phyloP scores from a whole-genome alignment of 148 eudicot species.

The Cornus suecica region DNA sequence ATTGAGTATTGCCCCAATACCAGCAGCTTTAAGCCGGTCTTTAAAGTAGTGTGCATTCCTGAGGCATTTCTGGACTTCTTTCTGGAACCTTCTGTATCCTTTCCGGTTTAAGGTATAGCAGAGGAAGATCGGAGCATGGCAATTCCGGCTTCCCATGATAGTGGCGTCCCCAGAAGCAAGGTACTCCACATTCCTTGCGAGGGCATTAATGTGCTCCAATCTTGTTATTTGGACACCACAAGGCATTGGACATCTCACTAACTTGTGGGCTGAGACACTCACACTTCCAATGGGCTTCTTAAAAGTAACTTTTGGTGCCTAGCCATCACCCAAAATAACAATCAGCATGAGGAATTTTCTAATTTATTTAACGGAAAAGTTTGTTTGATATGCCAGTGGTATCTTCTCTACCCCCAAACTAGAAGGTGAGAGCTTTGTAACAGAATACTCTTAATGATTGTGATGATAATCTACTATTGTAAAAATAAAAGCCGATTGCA shows the following conservation, averaged over 20 bases:
- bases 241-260: slow-evolving; percentile 74
- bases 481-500: not conserved
- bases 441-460: not conserved
- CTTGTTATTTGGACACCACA: slow-evolving; percentile 69
- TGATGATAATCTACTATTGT: not conserved
- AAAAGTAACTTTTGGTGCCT: slow-evolving; percentile 72
- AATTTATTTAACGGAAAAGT: not conserved
- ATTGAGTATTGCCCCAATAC: slow-evolving; percentile 82
- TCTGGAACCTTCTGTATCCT: slow-evolving; percentile 83
- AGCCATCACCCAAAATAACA: slow-evolving; percentile 15
- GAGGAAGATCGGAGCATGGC: slow-evolving; percentile 83
- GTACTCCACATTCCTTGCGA: slow-evolving; percentile 76
- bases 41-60: slow-evolving; percentile 81
- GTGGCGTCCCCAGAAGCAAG: slow-evolving; percentile 83
- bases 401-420: not conserved
- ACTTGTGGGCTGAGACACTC: slow-evolving; percentile 67
- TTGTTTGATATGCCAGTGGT: not conserved
- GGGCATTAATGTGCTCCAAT: slow-evolving; percentile 51
- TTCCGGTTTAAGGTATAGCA: slow-evolving; percentile 84
- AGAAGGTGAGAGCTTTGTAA: too few species aligned
- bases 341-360: not conserved
- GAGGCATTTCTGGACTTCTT: slow-evolving; percentile 81
- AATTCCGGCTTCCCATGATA: slow-evolving; percentile 90
- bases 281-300: slow-evolving; percentile 74
- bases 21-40: slow-evolving; percentile 56